Conservation (phyloP, 2,329 filamentous ascomycete species). For the Emergomyces orientalis region DNA sequence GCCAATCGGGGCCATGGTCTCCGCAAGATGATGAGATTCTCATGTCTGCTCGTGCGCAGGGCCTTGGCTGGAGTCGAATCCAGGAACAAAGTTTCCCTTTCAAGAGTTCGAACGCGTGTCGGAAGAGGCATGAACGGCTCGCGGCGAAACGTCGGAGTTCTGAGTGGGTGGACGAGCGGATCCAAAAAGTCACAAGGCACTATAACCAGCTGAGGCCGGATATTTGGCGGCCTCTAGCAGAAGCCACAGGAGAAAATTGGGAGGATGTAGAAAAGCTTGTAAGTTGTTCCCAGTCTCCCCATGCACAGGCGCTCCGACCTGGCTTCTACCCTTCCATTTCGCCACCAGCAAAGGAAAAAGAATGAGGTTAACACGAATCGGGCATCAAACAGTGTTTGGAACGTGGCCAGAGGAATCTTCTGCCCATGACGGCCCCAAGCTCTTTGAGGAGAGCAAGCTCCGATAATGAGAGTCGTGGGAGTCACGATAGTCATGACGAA, state of each 20-base stretch:
- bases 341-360: neutral
- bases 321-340: neutral
- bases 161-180: conserved; percentile 68
- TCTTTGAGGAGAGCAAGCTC: conserved; percentile 10
- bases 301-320: neutral
- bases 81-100: conserved; percentile 63
- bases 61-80: conserved; percentile 77
- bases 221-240: conserved; percentile 69
- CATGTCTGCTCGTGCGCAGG: conserved; percentile 59
- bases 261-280: conserved; percentile 73
- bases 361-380: neutral
- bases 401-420: conserved; percentile 16
- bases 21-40: conserved; percentile 65
- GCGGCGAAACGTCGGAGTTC: conserved; percentile 63
- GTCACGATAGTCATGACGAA: conserved; percentile 18
- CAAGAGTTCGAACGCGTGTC: conserved; percentile 74
- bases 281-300: conserved; percentile 23
- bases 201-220: conserved; percentile 73
- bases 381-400: conserved; percentile 18
- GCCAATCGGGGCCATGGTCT: conserved; percentile 54
- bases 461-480: conserved; percentile 9
- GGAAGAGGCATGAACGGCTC: conserved; percentile 77
- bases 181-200: conserved; percentile 64
- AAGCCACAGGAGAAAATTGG: conserved; percentile 49
- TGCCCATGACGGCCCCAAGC: conserved; percentile 11